Conservation (phyloP, 495 filamentous ascomycete genomes). For the Oidiodendron maius region DNA sequence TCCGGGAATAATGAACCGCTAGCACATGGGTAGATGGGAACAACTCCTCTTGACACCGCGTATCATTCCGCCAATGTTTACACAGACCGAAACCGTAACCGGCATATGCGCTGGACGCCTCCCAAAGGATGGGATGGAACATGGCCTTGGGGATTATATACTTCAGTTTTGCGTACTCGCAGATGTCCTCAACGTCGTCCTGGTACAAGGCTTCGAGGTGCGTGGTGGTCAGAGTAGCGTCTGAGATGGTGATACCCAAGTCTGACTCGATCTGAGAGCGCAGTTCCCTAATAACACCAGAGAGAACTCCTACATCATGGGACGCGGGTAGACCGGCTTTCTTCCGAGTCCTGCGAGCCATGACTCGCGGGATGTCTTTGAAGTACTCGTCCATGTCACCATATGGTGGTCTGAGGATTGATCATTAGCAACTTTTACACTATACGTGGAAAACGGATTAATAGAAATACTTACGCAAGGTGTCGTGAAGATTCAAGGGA, state of each 20-base stretch:
- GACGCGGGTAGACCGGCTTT: slow-evolving; percentile 3
- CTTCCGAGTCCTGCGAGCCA: slow-evolving; percentile 4
- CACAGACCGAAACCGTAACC: slow-evolving; percentile 8
- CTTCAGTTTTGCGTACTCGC: background rate
- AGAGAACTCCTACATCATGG: slow-evolving; percentile 6
- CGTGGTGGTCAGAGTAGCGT: slow-evolving; percentile 3
- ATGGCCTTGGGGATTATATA: slow-evolving; percentile 1
- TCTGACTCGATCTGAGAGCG: slow-evolving; percentile 4
- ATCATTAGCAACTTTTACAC: background rate
- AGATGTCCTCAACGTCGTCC: slow-evolving; percentile 4
- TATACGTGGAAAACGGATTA: background rate
- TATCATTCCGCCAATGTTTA: slow-evolving; percentile 6
- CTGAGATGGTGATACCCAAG: slow-evolving; percentile 6
- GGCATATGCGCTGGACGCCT: slow-evolving; percentile 6
- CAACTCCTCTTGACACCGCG: no score
- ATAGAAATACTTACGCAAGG: slow-evolving; percentile 6
- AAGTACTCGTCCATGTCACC: slow-evolving; percentile 1
- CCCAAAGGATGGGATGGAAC: slow-evolving; percentile 6
- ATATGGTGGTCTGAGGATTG: slow-evolving; percentile 2
- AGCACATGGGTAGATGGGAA: slow-evolving; percentile 1
- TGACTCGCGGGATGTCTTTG: background rate
- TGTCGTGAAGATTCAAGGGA: slow-evolving; percentile 7
- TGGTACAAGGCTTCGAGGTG: slow-evolving; percentile 7
- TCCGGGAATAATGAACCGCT: slow-evolving; percentile 3
- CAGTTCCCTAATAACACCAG: slow-evolving; percentile 2